Evolutionary conservation across 208 protist genomes (phyloP).

Genomic region (Crithidia sp.): DNA sequence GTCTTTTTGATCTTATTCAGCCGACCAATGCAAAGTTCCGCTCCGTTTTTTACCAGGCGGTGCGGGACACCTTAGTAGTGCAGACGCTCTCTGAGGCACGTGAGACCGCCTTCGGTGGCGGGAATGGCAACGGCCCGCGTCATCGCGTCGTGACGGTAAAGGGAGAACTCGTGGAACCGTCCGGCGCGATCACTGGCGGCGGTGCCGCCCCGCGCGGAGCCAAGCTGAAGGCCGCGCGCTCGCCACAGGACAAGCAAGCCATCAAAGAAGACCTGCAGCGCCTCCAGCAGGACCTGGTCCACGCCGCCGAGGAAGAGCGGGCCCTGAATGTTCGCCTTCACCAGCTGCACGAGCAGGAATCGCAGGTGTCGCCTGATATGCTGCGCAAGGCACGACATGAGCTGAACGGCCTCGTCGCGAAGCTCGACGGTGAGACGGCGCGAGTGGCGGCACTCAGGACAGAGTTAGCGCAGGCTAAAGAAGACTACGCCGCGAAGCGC

Average conservation of each 20-base stretch:
- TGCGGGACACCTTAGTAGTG: conserved; percentile 98
- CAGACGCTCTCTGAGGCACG: conserved; percentile 90
- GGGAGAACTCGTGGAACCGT: conserved; percentile 97
- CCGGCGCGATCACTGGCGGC: conserved; percentile 98
- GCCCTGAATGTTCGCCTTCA: conserved; percentile 66
- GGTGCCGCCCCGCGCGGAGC: conserved; percentile 89
- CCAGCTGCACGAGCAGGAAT: conserved; percentile 67
- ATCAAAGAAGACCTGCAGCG: conserved; percentile 77
- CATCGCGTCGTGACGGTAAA: conserved; percentile 97
- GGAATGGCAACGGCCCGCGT: conserved; percentile 36
- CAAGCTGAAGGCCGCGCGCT: conserved; percentile 78
- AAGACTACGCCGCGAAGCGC: conserved; percentile 35
- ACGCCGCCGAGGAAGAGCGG: conserved; percentile 75
- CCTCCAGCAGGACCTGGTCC: conserved; percentile 75
- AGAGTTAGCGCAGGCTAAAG: conserved; percentile 42
- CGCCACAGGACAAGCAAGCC: conserved; percentile 77
- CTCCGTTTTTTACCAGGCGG: conserved; percentile 96
- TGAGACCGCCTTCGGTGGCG: conserved; percentile 78
- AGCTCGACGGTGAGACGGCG: conserved; percentile 50
- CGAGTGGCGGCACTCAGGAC: conserved; percentile 38
- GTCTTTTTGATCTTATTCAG: conserved; percentile 96
- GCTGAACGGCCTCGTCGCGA: conserved; percentile 46
- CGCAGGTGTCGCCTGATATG: conserved; percentile 56
- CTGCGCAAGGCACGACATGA: conserved; percentile 56
- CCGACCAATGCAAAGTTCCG: conserved; percentile 87